phyloP scores from a whole-genome alignment of 2,329 filamentous ascomycete genomes.

The Paecilomyces sp. region DNA sequence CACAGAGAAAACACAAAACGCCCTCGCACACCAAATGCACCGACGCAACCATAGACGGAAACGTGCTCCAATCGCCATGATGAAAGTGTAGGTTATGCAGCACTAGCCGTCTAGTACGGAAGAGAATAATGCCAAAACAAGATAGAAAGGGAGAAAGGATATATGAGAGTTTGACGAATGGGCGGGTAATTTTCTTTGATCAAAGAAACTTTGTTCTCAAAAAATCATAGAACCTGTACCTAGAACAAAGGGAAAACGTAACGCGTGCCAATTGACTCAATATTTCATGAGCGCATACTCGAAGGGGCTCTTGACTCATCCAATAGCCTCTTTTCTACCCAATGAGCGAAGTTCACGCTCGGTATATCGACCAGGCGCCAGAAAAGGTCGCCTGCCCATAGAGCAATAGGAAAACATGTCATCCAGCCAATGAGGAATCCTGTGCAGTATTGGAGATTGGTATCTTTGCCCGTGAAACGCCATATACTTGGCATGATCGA shows the following conservation, averaged over 20 bases:
- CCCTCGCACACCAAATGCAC: constrained; percentile 4
- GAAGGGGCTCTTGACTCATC: neutral
- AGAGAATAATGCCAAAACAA: neutral
- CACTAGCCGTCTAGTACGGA: neutral
- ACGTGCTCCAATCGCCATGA: neutral
- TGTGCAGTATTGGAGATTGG: constrained; percentile 29
- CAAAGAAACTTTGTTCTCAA: neutral
- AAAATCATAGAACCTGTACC: neutral
- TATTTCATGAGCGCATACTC: neutral
- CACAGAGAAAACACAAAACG: constrained; percentile 1
- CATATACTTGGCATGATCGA: constrained; percentile 36
- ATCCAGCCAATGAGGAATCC: constrained; percentile 34
- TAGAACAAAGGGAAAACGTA: neutral
- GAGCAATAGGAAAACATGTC: constrained; percentile 32
- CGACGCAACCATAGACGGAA: constrained; percentile 5
- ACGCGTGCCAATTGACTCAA: neutral
- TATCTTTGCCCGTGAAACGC: constrained; percentile 32
- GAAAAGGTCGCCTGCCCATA: constrained; percentile 55
- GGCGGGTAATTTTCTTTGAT: neutral
- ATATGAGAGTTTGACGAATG: neutral
- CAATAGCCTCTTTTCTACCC: constrained; percentile 33
- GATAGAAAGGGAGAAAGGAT: neutral
- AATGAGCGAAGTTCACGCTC: constrained; percentile 44
- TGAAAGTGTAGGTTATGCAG: neutral
- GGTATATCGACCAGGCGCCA: constrained; percentile 51